Evolutionary conservation across 345 rosid species (phyloP), one percentile per base, ranked within the genome.

Genomic region (Mercurialis annua): DNA sequence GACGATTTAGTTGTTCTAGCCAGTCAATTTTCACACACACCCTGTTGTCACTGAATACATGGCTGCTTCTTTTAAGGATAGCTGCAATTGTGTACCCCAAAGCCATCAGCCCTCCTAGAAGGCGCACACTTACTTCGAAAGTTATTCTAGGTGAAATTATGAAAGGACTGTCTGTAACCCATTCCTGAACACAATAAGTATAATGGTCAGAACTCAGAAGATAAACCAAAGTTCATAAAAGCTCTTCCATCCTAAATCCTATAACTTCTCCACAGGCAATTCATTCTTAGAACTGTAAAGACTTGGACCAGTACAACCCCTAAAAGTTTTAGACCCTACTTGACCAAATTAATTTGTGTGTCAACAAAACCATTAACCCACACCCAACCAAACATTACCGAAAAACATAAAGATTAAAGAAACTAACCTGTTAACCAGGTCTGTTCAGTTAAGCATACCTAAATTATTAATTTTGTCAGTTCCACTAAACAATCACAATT

Each of bases 111-210:
- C 99, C 99, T 78, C 99, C 99, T 29, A 93, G 84, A 59, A 93
- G 93, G 30, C 96, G 97, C 50, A 86, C 98, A 10, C 94, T 90
- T 62, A 93, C 98, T 84, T 90, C 96, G 72, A 93, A 93, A 59
- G 96, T 93, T 81, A 93, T 93, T 76, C 99, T 87, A 10, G 99
- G 99, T 67, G 99, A 93, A 75, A 93, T 93, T 59, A 93, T 89
- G 79, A 93, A 93, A 15, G 96, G 96, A 85, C 81, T 84, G 78
- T 93, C 99, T 43, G 94, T 91, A 71, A 93, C 99, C 99, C 99
- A 93, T 71, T 93, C 98, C 98, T 93, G 91, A 81, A 68, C 82
- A 59, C 62, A 69, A 57, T 44, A 75, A 61, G 52, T 18, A 74
- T 42, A 67, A 50, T 15, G 26, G 18, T 60, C 24, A 11, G 23